Evolutionary conservation across 1,284 basidiomycete species (phyloP), one percentile per base, ranked within the genome.

Genomic region (Irpex sp.): DNA sequence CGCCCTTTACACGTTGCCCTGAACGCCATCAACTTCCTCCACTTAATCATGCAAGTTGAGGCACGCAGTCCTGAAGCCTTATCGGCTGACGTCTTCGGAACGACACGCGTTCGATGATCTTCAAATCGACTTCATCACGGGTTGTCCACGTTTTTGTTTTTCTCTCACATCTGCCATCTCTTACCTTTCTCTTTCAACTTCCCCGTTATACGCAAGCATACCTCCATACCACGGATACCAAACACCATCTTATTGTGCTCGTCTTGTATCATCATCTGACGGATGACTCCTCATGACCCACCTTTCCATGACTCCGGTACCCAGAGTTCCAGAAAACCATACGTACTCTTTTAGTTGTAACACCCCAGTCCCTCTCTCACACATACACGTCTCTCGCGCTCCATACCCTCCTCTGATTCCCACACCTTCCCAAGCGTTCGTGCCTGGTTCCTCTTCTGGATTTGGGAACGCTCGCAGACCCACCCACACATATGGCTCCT

Each of bases 221-320:
- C 36, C 57, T 40, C 57, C 36, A 58, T 58, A 58, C 57, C 57
- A 58, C 36, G 37, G 57, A 58, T 58, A 58, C 57, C 57, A 58
- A 44, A 44, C 57, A 47, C 21, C 38, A 17, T 15, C 49, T 26
- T 19, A 17, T 44, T 15, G 37, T 58, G 56, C 19, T 58, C 44
- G 40, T 44, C 57, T 58, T 58, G 57, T 58, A 44, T 58, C 37
- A 47, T 17, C 36, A 58, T 47, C 57, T 44, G 57, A 58, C 57
- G 38, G 57, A 58, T 47, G 37, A 9, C 38, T 44, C 38, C 49
- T 13, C 49, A 52, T 52, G 49, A 52, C 49, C 49, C 40, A 15
- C 40, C 40, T 15, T 44, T 15, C 15, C 40, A 9, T 11, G 11
- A 17, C 9, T 37, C 26, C 56, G 44, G 15, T 17, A 47, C 38